Conservation (phyloP, 345 rosid genomes). For the Camelina neglecta region DNA sequence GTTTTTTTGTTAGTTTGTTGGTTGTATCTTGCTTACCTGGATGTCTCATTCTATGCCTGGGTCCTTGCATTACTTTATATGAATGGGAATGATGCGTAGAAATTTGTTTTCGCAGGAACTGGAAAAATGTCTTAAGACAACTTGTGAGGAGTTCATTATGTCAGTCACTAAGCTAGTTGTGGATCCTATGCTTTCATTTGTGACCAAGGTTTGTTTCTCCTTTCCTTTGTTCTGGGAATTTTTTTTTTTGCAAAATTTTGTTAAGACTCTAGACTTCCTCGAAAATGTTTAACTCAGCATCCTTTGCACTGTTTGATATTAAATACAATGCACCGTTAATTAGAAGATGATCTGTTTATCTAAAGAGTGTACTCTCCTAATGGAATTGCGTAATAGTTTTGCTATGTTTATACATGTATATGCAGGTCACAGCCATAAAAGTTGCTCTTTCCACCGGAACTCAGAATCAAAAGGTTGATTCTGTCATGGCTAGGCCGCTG, state of each 20-base stretch:
- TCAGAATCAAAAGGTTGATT: conserved; percentile 68
- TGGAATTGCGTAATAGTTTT: conserved; percentile 11
- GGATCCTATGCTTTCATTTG: conserved; percentile 99
- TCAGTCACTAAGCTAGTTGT: conserved; percentile 91
- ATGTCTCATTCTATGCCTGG: neutral
- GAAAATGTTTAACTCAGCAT: neutral
- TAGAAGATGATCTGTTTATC: neutral
- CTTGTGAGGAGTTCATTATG: conserved; percentile 99
- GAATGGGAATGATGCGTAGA: conserved; percentile 25
- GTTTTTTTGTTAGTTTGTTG: neutral
- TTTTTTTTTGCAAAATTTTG: conserved; percentile 1
- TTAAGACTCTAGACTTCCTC: neutral
- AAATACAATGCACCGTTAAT: conserved; percentile 1
- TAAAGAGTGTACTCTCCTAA: neutral
- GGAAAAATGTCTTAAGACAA: conserved; percentile 92
- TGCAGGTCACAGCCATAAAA: conserved; percentile 87
- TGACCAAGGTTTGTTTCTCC: conserved; percentile 72
- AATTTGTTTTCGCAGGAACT: conserved; percentile 65
- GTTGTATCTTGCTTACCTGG: conserved; percentile 18
- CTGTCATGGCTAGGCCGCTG: conserved; percentile 80
- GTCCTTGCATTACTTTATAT: conserved; percentile 18
- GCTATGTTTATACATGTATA: conserved; percentile 31
- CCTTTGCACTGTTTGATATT: conserved; percentile 16
- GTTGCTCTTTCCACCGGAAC: conserved; percentile 68
- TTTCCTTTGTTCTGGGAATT: neutral